These are phyloP conservation scores for Brassica napus DNA, from an alignment of 345 rosid genomes.

Conservation along the genomic window DNA sequence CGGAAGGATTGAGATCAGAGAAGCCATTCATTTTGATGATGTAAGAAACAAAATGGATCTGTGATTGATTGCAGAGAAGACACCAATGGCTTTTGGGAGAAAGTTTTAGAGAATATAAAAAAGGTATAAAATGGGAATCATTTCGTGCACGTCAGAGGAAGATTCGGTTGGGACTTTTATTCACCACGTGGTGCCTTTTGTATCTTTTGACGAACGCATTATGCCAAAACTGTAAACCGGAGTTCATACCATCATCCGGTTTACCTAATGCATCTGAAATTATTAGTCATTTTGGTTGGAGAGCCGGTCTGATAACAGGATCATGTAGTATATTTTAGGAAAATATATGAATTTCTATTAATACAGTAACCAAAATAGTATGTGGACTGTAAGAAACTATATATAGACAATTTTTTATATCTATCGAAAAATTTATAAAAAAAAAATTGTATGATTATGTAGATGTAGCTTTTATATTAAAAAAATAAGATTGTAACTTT, in stretches of 20 bases:
- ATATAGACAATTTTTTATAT: background rate
- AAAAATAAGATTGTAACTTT: background rate
- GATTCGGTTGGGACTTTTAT: slow-evolving; percentile 21
- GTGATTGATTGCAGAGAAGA: background rate
- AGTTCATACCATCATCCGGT: slow-evolving; percentile 3
- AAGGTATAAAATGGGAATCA: slow-evolving; percentile 6
- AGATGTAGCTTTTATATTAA: background rate
- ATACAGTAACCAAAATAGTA: background rate
- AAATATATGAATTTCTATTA: background rate
- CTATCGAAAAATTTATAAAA: background rate
- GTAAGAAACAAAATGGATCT: background rate
- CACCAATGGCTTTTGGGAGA: slow-evolving; percentile 13
- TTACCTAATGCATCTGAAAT: background rate
- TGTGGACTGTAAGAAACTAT: background rate
- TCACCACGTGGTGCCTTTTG: slow-evolving; percentile 25
- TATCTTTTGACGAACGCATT: background rate
- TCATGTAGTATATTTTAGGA: background rate
- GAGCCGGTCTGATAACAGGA: background rate
- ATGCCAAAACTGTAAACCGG: slow-evolving; percentile 2
- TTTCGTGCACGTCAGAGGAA: slow-evolving; percentile 5
- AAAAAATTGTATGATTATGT: background rate
- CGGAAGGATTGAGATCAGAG: slow-evolving; percentile 31
- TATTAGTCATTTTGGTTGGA: background rate
- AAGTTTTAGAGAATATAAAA: background rate
- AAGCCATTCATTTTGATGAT: slow-evolving; percentile 33